Evolutionary conservation across 805 yeast genomes (phyloP).

Genomic region (Ogataea salicorniae): DNA sequence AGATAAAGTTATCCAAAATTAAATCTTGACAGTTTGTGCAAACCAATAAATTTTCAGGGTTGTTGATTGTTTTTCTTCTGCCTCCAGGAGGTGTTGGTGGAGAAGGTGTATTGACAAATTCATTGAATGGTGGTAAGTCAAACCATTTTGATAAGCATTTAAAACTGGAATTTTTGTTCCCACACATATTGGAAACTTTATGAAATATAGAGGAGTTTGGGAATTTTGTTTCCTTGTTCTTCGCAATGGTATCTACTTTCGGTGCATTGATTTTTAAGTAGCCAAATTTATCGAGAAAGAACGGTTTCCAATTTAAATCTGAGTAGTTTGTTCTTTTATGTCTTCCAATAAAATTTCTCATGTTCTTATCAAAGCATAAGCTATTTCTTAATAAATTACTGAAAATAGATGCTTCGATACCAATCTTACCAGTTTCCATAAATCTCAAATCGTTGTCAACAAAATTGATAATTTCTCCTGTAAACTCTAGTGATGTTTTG

Average conservation of each 20-base stretch:
- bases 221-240: conserved; percentile 20
- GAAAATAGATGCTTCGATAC: conserved; percentile 28
- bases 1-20: conserved; percentile 25
- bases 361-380: conserved; percentile 22
- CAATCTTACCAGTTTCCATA: conserved; percentile 14
- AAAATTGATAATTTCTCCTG: conserved; percentile 29
- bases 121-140: conserved; percentile 33
- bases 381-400: conserved; percentile 26
- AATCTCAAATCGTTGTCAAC: conserved; percentile 25
- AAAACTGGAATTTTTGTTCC: conserved; percentile 22
- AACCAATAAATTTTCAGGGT: conserved; percentile 30
- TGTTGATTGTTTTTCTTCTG: conserved; percentile 18
- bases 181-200: conserved; percentile 21
- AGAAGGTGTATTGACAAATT: conserved; percentile 27
- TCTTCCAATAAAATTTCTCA: conserved; percentile 23
- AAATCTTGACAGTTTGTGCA: conserved; percentile 27
- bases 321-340: conserved; percentile 10
- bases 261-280: conserved; percentile 17
- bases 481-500: conserved; percentile 17
- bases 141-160: conserved; percentile 32
- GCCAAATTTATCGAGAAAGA: conserved; percentile 26
- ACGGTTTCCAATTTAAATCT: conserved; percentile 24
- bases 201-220: conserved; percentile 28
- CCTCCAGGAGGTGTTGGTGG: conserved; percentile 33
- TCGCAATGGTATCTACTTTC: conserved; percentile 2